Base-by-base conservation (phyloP, 2,329 filamentous ascomycete genomes). In the Botryotinia calthae region DNA sequence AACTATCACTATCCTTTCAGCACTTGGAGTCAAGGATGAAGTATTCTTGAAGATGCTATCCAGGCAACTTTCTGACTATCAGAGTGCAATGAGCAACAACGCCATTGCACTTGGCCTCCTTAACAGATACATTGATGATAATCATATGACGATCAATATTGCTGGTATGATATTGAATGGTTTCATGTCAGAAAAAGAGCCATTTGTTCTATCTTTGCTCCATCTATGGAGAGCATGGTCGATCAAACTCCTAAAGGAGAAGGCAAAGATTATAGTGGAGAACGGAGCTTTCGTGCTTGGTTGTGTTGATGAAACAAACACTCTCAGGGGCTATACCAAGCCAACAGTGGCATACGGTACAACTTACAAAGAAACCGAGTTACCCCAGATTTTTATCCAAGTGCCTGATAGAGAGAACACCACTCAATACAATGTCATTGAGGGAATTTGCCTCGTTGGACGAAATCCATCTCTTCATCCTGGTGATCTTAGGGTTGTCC, bases 391-490 rank as follows among this genome's bases (percentile, higher is more conserved):
- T 14, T 99, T 98, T 79, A 81, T 98, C 0, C 95, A 98, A 79
- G 85, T 98, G 0, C 90, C 90, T 0, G 86, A 88, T 69, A 80
- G 88, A 14, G 84, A 85, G 0, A 83, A 86, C 14, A 84, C 85
- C 48, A 84, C 85, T 34, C 73, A 72, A 9, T 91, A 91, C 77
- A 87, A 85, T 69, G 84, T 95, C 1, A 87, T 98, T 37, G 85
- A 90, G 74, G 95, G 94, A 0, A 79, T 93, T 4, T 98, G 96
- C 78, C 84, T 97, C 10, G 86, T 99, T 0, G 95, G 94, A 1
- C 90, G 96, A 40, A 99, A 99, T 77, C 96, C 96, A 0, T 98
- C 95, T 0, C 86, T 99, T 10, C 95, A 99, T 78, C 93, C 95
- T 0, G 96, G 96, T 7, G 96, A 99, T 79, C 89, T 98, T 63